Evolutionary conservation across 1,284 basidiomycete genomes (phyloP), one percentile per base, ranked within the genome.

Genomic region (Austropuccinia psidii): DNA sequence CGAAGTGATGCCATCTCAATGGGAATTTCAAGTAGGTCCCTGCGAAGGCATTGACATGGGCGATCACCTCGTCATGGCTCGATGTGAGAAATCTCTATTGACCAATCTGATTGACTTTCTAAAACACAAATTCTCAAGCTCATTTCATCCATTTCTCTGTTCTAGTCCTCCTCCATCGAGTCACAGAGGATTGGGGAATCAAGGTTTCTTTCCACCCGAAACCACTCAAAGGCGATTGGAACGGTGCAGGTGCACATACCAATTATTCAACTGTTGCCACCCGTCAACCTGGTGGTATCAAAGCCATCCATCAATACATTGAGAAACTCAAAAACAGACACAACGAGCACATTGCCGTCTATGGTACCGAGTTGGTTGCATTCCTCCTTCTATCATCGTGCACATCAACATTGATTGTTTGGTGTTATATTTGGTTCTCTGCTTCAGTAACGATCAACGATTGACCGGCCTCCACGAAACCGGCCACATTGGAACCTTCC

Each of bases 121-220:
- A 11, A 19, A 27, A 49, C 64, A 29, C 74, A 67, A 62, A 29
- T 35, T 50, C 33, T 24, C 27, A 27, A 43, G 39, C 55, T 47
- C 54, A 13, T 62, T 37, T 13, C 50, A 15, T 2, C 24, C 9
- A 21, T 57, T 47, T 35, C 8, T 7, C 19, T 2, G 2, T 19
- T 13, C 17, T 55, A 37, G 77, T 76, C 76, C 89, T 96, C 78
- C 88, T 96, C 77, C 82, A 91, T 81, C 90, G 93, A 78, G 89
- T 95, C 78, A 93, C 95, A 77, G 95, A 98, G 83, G 93, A 98
- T 83, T 99, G 95, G 95, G 91, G 89, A 77, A 85, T 97, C 85
- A 96, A 93, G 83, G 94, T 83, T 78, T 85, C 94, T 77, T 93
- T 98, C 92, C 96, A 99, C 87, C 96, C 96, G 81, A 99, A 99